These are phyloP conservation scores for Suillus weaverae DNA, from an alignment of 768 basidiomycete species.

Conservation along the genomic window DNA sequence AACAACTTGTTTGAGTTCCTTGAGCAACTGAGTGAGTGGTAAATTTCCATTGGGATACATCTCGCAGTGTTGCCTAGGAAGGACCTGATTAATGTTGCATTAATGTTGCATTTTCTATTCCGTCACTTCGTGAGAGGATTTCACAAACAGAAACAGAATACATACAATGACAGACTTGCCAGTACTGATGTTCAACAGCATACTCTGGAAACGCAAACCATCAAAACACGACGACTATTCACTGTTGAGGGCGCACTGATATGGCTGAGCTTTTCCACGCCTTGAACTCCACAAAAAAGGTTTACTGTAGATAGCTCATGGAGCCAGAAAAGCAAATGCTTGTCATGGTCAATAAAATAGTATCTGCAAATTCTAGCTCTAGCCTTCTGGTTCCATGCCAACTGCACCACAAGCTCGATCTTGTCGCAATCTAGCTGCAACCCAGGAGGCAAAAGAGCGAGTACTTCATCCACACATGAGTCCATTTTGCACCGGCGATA, in stretches of 20 bases:
- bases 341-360: conserved; percentile 46
- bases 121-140: not conserved
- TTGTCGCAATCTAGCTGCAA: not conserved
- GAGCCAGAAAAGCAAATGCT: conserved; percentile 48
- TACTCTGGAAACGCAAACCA: conserved; percentile 13
- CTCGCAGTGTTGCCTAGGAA: conserved; percentile 13
- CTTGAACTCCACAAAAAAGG: conserved; percentile 38
- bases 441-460: not conserved
- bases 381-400: not conserved
- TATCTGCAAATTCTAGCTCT: conserved; percentile 24
- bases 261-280: conserved; percentile 38
- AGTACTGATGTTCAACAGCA: conserved; percentile 23
- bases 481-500: not conserved
- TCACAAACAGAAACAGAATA: not conserved
- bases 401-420: not conserved
- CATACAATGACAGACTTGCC: conserved; percentile 14
- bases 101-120: not conserved
- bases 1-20: conserved; percentile 6
- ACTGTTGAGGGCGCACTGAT: conserved; percentile 34
- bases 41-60: conserved; percentile 2
- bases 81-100: too few species aligned
- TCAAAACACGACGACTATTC: conserved; percentile 1
- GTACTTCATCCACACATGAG: not conserved
- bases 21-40: not conserved
- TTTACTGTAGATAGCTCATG: conserved; percentile 35